A percentile compares a stretch with the other conserved stretches of the same genome.
Conservation (phyloP, 495 filamentous ascomycete genomes). For the Trichoderma parareesei region DNA sequence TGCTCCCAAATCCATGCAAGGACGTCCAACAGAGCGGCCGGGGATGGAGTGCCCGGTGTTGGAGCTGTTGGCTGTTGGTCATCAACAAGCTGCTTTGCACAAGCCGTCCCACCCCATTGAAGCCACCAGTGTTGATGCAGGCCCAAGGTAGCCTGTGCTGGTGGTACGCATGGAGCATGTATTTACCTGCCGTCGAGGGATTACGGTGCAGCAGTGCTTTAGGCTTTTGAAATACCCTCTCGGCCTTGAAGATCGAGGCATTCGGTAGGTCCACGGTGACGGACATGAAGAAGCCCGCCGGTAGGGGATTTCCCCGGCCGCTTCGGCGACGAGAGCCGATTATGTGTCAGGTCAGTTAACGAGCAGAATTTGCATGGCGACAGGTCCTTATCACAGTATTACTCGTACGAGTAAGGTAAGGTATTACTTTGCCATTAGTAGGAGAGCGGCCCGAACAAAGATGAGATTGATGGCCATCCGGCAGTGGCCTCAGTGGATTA, state of each 20-base stretch:
- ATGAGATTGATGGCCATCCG: background rate
- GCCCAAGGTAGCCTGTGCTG: no score
- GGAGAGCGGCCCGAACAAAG: background rate
- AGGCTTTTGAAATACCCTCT: no score
- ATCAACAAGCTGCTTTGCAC: background rate
- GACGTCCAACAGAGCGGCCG: background rate
- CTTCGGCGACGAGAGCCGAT: background rate
- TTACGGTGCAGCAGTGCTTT: no score
- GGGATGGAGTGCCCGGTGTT: background rate
- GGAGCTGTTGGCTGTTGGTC: background rate
- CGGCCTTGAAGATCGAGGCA: no score
- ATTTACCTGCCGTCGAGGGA: no score
- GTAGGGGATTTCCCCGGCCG: background rate
- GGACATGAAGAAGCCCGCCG: background rate
- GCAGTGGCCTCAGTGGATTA: background rate
- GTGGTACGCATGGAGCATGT: no score
- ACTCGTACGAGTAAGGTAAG: no score
- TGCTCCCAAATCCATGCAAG: constrained; percentile 2
- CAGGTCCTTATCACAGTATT: no score
- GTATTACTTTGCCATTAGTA: background rate
- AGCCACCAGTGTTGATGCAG: no score
- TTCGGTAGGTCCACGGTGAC: background rate
- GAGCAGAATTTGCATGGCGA: no score
- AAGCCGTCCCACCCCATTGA: background rate
- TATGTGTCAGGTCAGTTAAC: background rate